These are phyloP conservation scores for Iris pallida DNA, from an alignment of 116 monocot genomes.

Conservation along the genomic window DNA sequence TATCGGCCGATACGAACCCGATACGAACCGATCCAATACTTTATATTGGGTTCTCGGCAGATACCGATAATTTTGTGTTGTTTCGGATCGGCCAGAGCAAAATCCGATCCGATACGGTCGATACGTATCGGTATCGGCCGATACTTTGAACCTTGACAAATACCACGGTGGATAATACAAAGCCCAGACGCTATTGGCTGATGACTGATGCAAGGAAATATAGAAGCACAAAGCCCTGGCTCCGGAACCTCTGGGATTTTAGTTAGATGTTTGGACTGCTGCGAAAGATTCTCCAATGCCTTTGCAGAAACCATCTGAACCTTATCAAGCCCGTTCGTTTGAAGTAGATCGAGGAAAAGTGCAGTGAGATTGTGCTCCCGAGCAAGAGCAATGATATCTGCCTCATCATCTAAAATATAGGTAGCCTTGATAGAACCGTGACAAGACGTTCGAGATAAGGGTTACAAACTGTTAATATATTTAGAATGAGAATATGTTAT, in stretches of 20 bases:
- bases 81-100: too few species aligned
- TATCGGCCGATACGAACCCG: too few species aligned
- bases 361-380: slow-evolving; percentile 52
- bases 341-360: slow-evolving; percentile 64
- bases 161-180: slow-evolving; percentile 65
- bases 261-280: slow-evolving; percentile 51
- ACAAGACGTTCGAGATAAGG: slow-evolving; percentile 76
- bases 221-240: slow-evolving; percentile 24
- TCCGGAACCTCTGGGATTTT: slow-evolving; percentile 30
- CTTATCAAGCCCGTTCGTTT: slow-evolving; percentile 63
- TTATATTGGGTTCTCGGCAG: too few species aligned
- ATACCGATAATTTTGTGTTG: too few species aligned
- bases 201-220: slow-evolving; percentile 43
- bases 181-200: slow-evolving; percentile 26
- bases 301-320: slow-evolving; percentile 58
- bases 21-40: too few species aligned
- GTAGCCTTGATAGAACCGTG: slow-evolving; percentile 62
- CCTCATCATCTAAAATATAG: slow-evolving; percentile 49
- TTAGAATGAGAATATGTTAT: too few species aligned
- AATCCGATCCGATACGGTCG: too few species aligned
- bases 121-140: too few species aligned
- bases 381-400: slow-evolving; percentile 36
- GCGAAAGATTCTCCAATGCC: slow-evolving; percentile 74
- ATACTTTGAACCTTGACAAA: too few species aligned
- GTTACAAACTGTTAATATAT: too few species aligned